These are phyloP conservation scores for Elaeis oleifera DNA, from an alignment of 202 grass and related monocot genomes.

Conservation along the genomic window DNA sequence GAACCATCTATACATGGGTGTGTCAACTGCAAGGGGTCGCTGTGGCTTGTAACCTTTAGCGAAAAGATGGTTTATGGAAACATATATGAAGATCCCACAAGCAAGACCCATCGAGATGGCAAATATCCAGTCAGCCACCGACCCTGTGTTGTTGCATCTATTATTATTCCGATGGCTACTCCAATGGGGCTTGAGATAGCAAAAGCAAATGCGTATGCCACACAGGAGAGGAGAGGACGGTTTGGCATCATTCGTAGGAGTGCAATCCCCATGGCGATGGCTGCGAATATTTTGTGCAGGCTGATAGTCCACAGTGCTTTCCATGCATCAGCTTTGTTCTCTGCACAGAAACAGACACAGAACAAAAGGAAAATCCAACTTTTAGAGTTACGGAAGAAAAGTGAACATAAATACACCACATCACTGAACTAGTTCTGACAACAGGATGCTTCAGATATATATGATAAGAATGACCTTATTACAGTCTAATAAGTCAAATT, in stretches of 20 bases:
- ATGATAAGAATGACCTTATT: too few relatives aligned
- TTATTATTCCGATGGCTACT: conserved; percentile 65
- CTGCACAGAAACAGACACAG: conserved; percentile 26
- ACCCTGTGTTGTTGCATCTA: conserved; percentile 83
- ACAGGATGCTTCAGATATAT: too few relatives aligned
- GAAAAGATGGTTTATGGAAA: conserved; percentile 86
- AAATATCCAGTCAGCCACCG: conserved; percentile 80
- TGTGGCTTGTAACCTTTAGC: conserved; percentile 66
- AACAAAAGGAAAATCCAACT: too few relatives aligned
- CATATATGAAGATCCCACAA: conserved; percentile 75
- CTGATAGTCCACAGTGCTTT: conserved; percentile 94
- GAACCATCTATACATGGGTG: conserved; percentile 40
- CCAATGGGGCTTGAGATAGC: conserved; percentile 78
- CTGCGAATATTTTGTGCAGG: conserved; percentile 92
- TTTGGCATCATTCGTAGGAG: conserved; percentile 72
- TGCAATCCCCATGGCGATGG: conserved; percentile 89
- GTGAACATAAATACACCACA: too few relatives aligned
- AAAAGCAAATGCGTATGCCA: conserved; percentile 67
- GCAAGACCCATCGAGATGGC: conserved; percentile 86
- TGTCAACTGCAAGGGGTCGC: conserved; percentile 38
- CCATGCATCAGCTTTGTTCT: conserved; percentile 83
- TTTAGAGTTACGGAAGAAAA: too few relatives aligned
- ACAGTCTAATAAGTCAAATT: too few relatives aligned
- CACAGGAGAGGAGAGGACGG: conserved; percentile 59
- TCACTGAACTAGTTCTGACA: too few relatives aligned